Conservation (phyloP, 257 asterid species). For the Coffea eugenioides region DNA sequence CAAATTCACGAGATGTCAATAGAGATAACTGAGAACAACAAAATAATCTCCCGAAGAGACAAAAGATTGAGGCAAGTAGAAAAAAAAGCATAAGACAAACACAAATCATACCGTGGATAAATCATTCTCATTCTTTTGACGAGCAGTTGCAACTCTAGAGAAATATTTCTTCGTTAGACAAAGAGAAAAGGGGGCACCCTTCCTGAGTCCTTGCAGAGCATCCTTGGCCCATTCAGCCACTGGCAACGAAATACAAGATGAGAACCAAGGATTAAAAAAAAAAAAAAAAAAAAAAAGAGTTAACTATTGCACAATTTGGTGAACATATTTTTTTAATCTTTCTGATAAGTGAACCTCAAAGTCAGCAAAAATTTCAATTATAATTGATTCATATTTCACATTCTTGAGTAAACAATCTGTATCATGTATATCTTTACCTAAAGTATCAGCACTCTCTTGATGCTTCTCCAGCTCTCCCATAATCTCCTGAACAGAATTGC, state of each 20-base stretch:
- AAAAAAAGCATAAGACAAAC: conserved; percentile 14
- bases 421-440: conserved; percentile 44
- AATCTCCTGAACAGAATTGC: conserved; percentile 62
- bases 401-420: background rate
- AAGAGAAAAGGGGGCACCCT: conserved; percentile 96
- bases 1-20: conserved; percentile 2
- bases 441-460: conserved; percentile 71
- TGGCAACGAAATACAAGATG: conserved; percentile 27
- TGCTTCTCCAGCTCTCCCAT: conserved; percentile 71
- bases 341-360: background rate
- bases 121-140: conserved; percentile 43
- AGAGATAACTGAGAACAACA: conserved; percentile 2
- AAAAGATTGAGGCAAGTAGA: conserved; percentile 9
- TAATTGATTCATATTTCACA: background rate
- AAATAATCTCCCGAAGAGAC: background rate
- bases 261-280: background rate
- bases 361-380: background rate
- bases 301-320: background rate
- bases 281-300: background rate
- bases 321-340: background rate
- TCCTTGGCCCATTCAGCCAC: conserved; percentile 98
- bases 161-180: conserved; percentile 71
- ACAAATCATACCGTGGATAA: conserved; percentile 57
- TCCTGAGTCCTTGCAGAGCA: conserved; percentile 81
- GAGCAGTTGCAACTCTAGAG: conserved; percentile 71